A percentile compares a stretch with the other conserved stretches of the same genome.
phyloP scores from a whole-genome alignment of 805 yeast species.

The Yarrowia hollandica region DNA sequence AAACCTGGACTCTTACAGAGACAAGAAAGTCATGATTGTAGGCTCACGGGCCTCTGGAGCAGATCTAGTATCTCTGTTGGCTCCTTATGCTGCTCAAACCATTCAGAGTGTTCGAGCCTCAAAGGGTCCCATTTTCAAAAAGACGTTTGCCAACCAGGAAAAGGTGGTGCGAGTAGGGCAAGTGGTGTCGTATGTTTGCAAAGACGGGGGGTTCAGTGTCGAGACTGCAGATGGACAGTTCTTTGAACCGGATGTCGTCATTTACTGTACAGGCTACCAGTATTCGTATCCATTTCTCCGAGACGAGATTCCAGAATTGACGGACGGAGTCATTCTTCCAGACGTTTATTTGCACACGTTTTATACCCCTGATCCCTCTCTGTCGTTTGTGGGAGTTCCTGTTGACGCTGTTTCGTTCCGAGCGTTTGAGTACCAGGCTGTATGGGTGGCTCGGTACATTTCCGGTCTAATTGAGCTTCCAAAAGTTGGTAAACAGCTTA shows the following conservation, averaged over 20 bases:
- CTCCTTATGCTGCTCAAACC: not conserved
- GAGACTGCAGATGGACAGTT: not conserved
- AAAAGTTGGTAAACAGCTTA: not conserved
- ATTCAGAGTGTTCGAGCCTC: constrained; percentile 43
- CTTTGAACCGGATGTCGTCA: constrained; percentile 53
- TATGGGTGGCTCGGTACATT: not conserved
- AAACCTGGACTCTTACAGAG: constrained; percentile 44
- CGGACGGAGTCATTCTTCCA: constrained; percentile 51
- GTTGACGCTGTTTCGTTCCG: constrained; percentile 12
- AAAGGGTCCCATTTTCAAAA: constrained; percentile 34
- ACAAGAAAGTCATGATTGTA: constrained; percentile 55
- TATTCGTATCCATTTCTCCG: constrained; percentile 62
- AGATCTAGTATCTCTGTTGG: constrained; percentile 64
- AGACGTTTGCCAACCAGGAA: constrained; percentile 28
- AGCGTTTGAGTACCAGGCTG: constrained; percentile 23
- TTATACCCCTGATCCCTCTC: constrained; percentile 58
- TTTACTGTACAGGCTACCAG: constrained; percentile 76
- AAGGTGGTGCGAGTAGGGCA: constrained; percentile 32
- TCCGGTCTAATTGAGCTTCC: not conserved
- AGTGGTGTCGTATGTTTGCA: not conserved
- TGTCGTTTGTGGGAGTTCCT: constrained; percentile 58
- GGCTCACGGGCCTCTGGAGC: constrained; percentile 79
- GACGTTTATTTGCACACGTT: constrained; percentile 42
- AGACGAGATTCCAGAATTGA: constrained; percentile 41
- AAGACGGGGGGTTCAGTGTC: constrained; percentile 3